phyloP scores from a whole-genome alignment of 140 eudicot genomes.

The Ambrosia hybrid region DNA sequence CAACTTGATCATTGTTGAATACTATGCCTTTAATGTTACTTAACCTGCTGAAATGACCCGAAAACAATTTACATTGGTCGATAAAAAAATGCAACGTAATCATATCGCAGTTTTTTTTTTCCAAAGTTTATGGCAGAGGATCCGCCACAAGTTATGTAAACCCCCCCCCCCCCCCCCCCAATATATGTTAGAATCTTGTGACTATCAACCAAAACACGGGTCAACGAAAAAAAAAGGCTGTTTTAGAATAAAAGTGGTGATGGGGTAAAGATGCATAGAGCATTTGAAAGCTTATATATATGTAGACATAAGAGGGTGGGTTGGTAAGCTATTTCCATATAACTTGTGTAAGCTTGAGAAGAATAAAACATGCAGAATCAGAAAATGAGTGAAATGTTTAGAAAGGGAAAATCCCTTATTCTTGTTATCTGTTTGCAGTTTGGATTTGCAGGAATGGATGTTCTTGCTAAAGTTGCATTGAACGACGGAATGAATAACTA shows the following conservation, averaged over 20 bases:
- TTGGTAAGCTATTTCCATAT: constrained; percentile 23
- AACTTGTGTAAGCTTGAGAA: constrained; percentile 23
- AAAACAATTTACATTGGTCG: constrained; percentile 25
- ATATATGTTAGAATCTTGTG: constrained; percentile 2
- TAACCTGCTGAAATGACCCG: constrained; percentile 2
- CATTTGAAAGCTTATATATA: constrained; percentile 23
- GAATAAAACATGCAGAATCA: constrained; percentile 32
- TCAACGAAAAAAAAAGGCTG: constrained; percentile 18
- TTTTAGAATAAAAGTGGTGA: constrained; percentile 15
- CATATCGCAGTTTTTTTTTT: background rate
- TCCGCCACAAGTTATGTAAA: constrained; percentile 2
- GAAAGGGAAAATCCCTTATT: constrained; percentile 60
- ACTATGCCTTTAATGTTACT: constrained; percentile 24
- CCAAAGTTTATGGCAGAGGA: background rate
- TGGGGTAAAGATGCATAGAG: constrained; percentile 21
- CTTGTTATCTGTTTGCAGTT: constrained; percentile 70
- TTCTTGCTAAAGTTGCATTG: constrained; percentile 77
- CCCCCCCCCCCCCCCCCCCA: constrained; percentile 5
- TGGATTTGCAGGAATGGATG: constrained; percentile 92
- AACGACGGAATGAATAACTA: constrained; percentile 91
- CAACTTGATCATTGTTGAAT: background rate
- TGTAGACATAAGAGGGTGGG: constrained; percentile 13
- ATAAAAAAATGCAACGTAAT: background rate
- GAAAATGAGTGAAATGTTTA: constrained; percentile 29
- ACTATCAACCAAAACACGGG: constrained; percentile 36